Base-by-base conservation (phyloP, 495 filamentous ascomycete genomes). In the Lophiotrema nucula region DNA sequence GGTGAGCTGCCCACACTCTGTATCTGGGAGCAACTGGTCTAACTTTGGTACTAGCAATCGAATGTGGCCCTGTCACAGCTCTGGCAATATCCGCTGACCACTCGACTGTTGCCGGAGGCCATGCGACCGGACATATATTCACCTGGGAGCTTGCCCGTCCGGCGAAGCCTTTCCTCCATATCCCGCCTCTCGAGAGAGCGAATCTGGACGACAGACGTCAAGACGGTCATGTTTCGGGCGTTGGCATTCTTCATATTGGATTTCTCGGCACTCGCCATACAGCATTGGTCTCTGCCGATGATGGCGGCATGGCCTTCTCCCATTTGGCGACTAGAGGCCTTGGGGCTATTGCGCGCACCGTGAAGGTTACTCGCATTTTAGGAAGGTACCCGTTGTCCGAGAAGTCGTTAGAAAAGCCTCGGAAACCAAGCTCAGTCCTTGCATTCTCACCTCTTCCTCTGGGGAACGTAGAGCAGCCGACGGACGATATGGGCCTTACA, bases 231-330 rank as follows among this genome's bases (percentile, higher is more conserved):
- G 71, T 92, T 35, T 77, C 85, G 6, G 87, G 85, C 53, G 80
- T 83, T 12, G 78, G 86, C 4, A 81, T 99, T 42, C 82, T 92
- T 27, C 93, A 97, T 75, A 70, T 97, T 26, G 93, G 92, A 1
- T 99, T 99, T 63, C 77, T 99, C n/a, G 93, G 95, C 21, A 95
- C 88, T 13, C 78, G 93, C 48, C 95, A 96, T 66, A 97, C 93
- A 33, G 93, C 93, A 35, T 75, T 99, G n/a, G 89, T 96, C 23
- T 99, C 93, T n/a, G 92, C 92, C 0, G 91, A 99, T 70, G 90
- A 92, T 65, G 81, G 82, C 35, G 93, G 93, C 41, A 97, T 99
- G 93, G 92, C 92, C 8, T 99, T 99, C 69, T 96, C 95, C 5
- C 95, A 97, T 71, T 79, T 97, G 26, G 95, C 93, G 24, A 96